These are phyloP conservation scores for Mortierella sp. DNA, from an alignment of 371 early-diverging fungal species.

Conservation along the genomic window DNA sequence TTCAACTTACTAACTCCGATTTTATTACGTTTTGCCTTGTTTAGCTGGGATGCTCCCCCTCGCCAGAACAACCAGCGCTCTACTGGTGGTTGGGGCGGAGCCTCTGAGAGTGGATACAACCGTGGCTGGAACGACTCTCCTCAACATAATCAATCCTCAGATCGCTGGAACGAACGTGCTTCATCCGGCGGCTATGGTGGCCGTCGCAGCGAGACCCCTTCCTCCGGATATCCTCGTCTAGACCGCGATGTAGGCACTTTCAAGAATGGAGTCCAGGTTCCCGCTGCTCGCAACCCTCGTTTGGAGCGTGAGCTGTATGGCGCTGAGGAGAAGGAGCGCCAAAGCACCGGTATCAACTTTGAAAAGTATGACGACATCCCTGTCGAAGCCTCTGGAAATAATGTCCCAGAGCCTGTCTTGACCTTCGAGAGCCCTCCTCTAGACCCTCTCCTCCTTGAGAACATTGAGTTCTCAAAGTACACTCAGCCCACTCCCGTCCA, in stretches of 20 bases:
- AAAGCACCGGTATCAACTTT: constrained; percentile 95
- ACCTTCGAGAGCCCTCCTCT: constrained; percentile 78
- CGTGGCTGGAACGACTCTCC: constrained; percentile 48
- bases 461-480: constrained; percentile 94
- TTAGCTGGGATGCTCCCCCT: constrained; percentile 46
- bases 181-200: constrained; percentile 61
- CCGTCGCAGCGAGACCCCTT: constrained; percentile 65
- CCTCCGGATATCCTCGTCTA: constrained; percentile 48
- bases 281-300: constrained; percentile 78
- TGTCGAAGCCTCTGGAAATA: constrained; percentile 89
- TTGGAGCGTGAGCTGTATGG: constrained; percentile 88
- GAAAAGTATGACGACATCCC: constrained; percentile 98
- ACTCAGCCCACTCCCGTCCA: constrained; percentile 97
- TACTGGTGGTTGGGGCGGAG: constrained; percentile 47
- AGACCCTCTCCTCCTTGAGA: constrained; percentile 89
- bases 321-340: constrained; percentile 74
- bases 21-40: background rate
- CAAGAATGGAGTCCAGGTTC: constrained; percentile 81
- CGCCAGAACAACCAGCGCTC: constrained; percentile 21
- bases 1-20: background rate
- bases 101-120: constrained; percentile 56
- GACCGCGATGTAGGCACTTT: constrained; percentile 72
- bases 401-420: constrained; percentile 80
- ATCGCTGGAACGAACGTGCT: constrained; percentile 57
- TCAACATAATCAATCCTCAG: constrained; percentile 27